Conservation (phyloP, 1,139 yeast genomes). For the Hansenula lynferdii region DNA sequence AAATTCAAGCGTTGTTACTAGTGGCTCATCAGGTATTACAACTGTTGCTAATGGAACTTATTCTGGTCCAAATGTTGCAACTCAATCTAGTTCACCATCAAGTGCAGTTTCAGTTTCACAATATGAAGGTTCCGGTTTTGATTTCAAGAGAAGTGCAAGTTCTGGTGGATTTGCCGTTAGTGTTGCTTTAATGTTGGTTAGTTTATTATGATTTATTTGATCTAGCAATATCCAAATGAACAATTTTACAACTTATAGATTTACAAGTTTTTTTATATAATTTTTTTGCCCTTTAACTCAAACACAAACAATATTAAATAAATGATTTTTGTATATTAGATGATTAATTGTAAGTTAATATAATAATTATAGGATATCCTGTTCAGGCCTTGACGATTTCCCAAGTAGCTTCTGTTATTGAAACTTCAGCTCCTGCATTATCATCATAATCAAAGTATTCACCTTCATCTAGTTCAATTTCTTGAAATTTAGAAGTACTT, state of each 20-base stretch:
- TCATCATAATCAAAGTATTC: conserved; percentile 98
- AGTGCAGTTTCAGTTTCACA: conserved; percentile 1
- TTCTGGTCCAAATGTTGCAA: conserved; percentile 5
- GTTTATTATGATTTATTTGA: background rate
- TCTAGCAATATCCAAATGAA: too few species aligned
- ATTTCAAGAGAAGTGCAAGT: conserved; percentile 5
- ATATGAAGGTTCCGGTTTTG: conserved; percentile 8
- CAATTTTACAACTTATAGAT: too few species aligned
- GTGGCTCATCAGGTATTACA: background rate
- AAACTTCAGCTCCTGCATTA: conserved; percentile 72
- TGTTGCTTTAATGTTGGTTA: background rate
- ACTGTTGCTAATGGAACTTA: background rate
- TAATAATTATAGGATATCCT: too few species aligned
- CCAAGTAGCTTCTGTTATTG: conserved; percentile 72
- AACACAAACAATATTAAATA: background rate
- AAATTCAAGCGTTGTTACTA: background rate
- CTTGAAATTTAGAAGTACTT: conserved; percentile 47
- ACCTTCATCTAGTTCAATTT: conserved; percentile 68
- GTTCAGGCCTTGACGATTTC: too few species aligned
- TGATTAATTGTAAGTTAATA: too few species aligned
- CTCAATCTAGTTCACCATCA: background rate
- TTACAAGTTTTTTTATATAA: too few species aligned
- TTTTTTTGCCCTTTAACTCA: background rate
- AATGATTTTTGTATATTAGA: background rate
- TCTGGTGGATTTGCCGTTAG: background rate